Evolutionary conservation across 2,329 filamentous ascomycete species (phyloP).

Genomic region (Hypoxylon sp.): DNA sequence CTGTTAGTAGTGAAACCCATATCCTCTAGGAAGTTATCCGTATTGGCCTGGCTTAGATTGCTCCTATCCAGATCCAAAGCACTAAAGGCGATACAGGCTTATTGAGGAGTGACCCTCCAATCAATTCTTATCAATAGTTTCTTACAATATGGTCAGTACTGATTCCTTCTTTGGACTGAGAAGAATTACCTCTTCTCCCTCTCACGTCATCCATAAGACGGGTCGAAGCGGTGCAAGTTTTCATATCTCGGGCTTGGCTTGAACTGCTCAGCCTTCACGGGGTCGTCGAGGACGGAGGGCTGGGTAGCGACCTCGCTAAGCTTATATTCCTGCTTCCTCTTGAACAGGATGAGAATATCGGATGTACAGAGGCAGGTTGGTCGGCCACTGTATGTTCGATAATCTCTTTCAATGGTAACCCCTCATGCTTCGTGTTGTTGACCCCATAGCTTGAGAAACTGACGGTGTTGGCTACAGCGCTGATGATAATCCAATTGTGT

Average conservation of each 20-base stretch:
- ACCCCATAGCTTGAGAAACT: conserved; percentile 19
- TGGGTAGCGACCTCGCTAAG: conserved; percentile 18
- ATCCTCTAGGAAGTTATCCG: conserved; percentile 50
- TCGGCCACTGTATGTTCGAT: conserved; percentile 2
- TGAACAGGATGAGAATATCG: conserved; percentile 8
- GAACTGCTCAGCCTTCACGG: conserved; percentile 15
- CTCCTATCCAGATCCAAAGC: conserved; percentile 62
- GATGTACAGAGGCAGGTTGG: conserved; percentile 2
- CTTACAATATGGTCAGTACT: conserved; percentile 6
- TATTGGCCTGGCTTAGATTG: conserved; percentile 54
- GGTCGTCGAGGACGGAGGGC: conserved; percentile 21
- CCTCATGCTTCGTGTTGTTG: conserved; percentile 11
- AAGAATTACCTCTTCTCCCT: conserved; percentile 17
- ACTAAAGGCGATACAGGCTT: conserved; percentile 66
- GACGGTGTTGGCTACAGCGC: not conserved
- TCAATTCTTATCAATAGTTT: conserved; percentile 56
- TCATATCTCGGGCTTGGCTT: conserved; percentile 17
- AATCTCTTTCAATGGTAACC: conserved; percentile 1
- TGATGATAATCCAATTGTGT: conserved; percentile 3
- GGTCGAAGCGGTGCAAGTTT: conserved; percentile 25
- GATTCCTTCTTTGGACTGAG: not conserved
- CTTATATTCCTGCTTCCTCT: conserved; percentile 4
- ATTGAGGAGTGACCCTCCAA: conserved; percentile 60
- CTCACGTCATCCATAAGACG: conserved; percentile 22
- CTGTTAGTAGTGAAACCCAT: conserved; percentile 51